Evolutionary conservation across 148 eudicot genomes (phyloP), one percentile per base, ranked within the genome.

Genomic region (Silene uniflora): DNA sequence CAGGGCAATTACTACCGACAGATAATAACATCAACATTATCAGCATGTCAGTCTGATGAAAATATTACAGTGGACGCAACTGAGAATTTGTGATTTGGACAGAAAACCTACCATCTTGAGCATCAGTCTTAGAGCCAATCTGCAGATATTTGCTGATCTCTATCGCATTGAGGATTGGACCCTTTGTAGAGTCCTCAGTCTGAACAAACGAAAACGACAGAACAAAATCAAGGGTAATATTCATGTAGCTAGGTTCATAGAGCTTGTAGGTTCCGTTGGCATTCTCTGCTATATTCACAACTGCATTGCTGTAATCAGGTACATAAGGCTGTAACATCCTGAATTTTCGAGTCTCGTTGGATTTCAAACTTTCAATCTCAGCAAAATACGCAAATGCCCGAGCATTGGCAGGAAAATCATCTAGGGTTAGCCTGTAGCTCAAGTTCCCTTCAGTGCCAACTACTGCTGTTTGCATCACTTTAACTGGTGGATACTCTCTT

Each of bases 401-500:
- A 58, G 99, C 99, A 79, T 85, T 87, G 55, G 89, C 99, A 19
- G 99, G 99, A 77, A 95, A 95, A 76, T 89, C 99, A 72, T 95
- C 99, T 18, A 95, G 86, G 74, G 91, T 87, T 25, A 95, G 58
- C 76, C 92, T 85, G 81, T 95, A 95, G 78, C 81, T 89, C 35
- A 95, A 82, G 14, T 68, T 77, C 24, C 97, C 92, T 80, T 88
- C 35, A 68, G 93, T 89, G 71, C 99, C 97, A 71, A 87, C 90
- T 59, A 95, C 99, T 46, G 93, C 99, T 12, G 92, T 92, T 77
- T 95, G 99, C 99, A 95, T 95, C 19, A 95, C 96, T 81, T 90
- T 90, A 6, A 87, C 89, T 0, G 99, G 99, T 27, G 99, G 99
- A 72, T 89, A 92, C 79, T 95, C 99, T 83, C 93, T 85, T 7